Percentiles rank a stretch among this genome's conserved stretches.
Evolutionary conservation across 2,329 filamentous ascomycete genomes (phyloP).

Genomic region (Cladophialophora yegresii): DNA sequence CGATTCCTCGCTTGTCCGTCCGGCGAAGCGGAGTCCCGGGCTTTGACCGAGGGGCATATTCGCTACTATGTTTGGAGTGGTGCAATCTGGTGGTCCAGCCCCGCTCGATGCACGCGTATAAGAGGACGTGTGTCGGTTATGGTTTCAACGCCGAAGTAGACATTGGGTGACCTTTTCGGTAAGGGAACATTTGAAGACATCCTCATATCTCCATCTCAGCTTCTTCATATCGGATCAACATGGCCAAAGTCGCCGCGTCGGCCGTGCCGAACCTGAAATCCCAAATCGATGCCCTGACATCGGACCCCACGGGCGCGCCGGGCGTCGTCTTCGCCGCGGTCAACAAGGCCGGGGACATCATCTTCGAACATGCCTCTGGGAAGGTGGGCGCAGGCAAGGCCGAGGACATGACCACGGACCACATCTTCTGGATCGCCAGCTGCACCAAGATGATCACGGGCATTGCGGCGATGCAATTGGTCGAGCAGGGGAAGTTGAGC

Average conservation of each 20-base stretch:
- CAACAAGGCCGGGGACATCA: constrained; percentile 37
- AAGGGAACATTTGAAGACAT: too few species aligned
- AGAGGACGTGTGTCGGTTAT: not conserved
- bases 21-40: constrained; percentile 1
- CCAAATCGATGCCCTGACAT: constrained; percentile 34
- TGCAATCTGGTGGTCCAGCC: constrained; percentile 1
- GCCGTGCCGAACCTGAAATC: constrained; percentile 31
- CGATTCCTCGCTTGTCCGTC: not conserved
- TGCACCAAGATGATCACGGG: constrained; percentile 60
- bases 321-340: constrained; percentile 38
- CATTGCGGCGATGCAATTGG: constrained; percentile 59
- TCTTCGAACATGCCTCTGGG: constrained; percentile 39
- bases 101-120: not conserved
- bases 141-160: too few species aligned
- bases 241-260: constrained; percentile 33
- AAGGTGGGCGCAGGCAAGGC: constrained; percentile 32
- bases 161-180: too few species aligned
- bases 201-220: too few species aligned
- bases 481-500: constrained; percentile 53
- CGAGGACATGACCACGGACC: constrained; percentile 38
- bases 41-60: not conserved
- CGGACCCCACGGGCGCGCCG: constrained; percentile 27
- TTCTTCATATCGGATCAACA: constrained; percentile 3
- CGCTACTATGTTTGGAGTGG: not conserved
- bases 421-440: constrained; percentile 55